Conservation (phyloP, 305 asterid genomes). For the Coffea humblotiana region DNA sequence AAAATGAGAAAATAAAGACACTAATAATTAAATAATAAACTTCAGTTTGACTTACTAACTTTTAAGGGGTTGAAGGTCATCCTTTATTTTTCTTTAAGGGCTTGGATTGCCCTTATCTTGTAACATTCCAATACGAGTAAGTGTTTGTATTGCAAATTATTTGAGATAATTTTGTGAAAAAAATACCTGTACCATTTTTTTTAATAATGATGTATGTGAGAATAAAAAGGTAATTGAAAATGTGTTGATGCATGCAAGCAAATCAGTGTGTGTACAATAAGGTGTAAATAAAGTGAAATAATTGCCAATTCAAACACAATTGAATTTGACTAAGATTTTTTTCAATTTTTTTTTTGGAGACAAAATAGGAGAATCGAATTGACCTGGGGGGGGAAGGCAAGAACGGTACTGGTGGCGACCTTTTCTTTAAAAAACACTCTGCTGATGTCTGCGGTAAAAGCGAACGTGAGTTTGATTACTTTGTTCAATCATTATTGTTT, state of each 20-base stretch:
- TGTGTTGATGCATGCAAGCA: too few species aligned
- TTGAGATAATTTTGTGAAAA: too few species aligned
- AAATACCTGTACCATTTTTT: too few species aligned
- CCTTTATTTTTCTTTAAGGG: neutral
- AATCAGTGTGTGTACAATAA: too few species aligned
- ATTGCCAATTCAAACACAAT: too few species aligned
- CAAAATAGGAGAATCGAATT: neutral
- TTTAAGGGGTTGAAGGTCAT: neutral
- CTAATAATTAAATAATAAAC: neutral
- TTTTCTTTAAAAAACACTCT: neutral
- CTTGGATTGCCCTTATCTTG: neutral
- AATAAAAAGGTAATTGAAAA: too few species aligned
- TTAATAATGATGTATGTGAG: too few species aligned
- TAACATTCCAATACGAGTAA: neutral
- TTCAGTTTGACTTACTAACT: neutral
- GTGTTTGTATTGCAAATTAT: too few species aligned
- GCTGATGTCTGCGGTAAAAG: neutral
- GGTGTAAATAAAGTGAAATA: too few species aligned
- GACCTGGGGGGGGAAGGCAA: too few species aligned
- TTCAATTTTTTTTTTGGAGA: too few species aligned
- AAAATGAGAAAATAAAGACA: neutral
- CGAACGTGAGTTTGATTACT: too few species aligned
- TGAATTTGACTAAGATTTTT: neutral
- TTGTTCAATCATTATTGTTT: neutral
- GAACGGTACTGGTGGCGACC: neutral